These are phyloP conservation scores for Hypoxylon sp. DNA, from an alignment of 2,329 filamentous ascomycete species.

Conservation along the genomic window DNA sequence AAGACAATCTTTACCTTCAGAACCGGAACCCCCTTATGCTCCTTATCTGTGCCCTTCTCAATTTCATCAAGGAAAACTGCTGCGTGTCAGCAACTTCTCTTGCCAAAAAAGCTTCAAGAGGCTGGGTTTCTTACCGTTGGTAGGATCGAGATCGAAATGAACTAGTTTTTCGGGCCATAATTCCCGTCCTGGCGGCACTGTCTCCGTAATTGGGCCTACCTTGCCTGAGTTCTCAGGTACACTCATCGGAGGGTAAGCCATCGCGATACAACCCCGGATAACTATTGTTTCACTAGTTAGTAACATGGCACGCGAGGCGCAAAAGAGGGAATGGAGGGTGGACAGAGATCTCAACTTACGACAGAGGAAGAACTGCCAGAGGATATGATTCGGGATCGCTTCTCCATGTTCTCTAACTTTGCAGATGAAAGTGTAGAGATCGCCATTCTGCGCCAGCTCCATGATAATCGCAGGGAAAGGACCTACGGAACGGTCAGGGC, in stretches of 20 bases:
- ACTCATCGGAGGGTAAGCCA: background rate
- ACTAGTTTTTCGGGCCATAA: constrained; percentile 23
- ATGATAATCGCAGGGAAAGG: background rate
- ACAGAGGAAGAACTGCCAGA: background rate
- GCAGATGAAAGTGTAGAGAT: background rate
- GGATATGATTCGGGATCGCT: background rate
- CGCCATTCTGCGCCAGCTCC: background rate
- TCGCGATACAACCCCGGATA: background rate
- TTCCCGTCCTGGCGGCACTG: background rate
- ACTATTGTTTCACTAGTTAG: background rate
- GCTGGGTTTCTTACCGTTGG: constrained; percentile 15
- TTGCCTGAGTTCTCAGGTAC: background rate
- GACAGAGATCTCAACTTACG: background rate
- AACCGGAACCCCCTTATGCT: background rate
- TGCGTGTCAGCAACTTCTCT: background rate
- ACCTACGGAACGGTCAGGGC: background rate
- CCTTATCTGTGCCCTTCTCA: background rate
- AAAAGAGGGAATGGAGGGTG: background rate
- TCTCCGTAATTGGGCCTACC: background rate
- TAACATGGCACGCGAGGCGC: background rate
- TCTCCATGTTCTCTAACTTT: background rate
- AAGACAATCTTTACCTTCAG: background rate
- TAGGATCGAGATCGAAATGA: constrained; percentile 44
- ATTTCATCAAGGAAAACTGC: background rate
- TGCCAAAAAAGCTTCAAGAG: background rate